Evolutionary conservation across 2,329 filamentous ascomycete genomes (phyloP), one percentile per base, ranked within the genome.

Genomic region (Coniochaeta sp.): DNA sequence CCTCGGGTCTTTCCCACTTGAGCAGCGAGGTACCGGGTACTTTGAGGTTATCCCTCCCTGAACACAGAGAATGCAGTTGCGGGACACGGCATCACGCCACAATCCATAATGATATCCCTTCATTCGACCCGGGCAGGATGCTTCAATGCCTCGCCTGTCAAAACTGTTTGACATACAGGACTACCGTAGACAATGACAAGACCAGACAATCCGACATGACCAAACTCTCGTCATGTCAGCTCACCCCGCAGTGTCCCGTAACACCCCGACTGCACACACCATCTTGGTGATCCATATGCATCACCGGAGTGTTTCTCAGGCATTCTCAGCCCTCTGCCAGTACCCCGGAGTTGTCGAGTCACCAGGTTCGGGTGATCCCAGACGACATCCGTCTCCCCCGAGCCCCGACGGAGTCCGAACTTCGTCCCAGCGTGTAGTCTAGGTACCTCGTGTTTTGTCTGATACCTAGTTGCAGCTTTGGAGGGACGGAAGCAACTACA

Each of bases 361-460:
- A 14, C 30, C 45, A 26, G 45, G 14, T 48, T 53, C 56, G 56
- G 56, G 54, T n/a, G 52, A 58, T 46, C 56, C 56, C 56, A 55
- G 55, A 46, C 20, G 35, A 51, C 28, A 38, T 57, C 55, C 56
- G 56, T 24, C 30, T 31, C 20, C 40, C 42, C 46, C 45, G 35
- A 16, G 45, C 27, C 27, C 22, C 18, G 42, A 22, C 32, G 22
- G 38, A 26, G 38, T 24, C 38, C 38, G 38, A 42, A 13, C 16
- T 13, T 38, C 18, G 33, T 38, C 16, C 33, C n/a, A n/a, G n/a
- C n/a, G n/a, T n/a, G n/a, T n/a, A n/a, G n/a, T n/a, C n/a, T n/a
- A n/a, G n/a, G n/a, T n/a, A n/a, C n/a, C n/a, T n/a, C n/a, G n/a
- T n/a, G n/a, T n/a, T n/a, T n/a, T n/a, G n/a, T n/a, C n/a, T n/a